phyloP scores from a whole-genome alignment of 345 rosid species.

The Microcos paniculata region DNA sequence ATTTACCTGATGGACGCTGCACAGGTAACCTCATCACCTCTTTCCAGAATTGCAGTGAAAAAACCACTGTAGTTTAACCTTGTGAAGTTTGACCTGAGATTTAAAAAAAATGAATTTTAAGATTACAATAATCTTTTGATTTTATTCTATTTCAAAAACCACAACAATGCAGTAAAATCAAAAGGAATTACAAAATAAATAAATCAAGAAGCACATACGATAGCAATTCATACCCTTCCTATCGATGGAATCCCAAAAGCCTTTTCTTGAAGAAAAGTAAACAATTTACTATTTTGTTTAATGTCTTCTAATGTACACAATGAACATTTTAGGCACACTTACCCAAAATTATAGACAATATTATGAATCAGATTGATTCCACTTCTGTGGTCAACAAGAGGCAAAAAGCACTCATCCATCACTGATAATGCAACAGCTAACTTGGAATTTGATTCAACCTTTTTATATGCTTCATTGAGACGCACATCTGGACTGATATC shows the following conservation, averaged over 20 bases:
- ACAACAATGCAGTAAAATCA: background rate
- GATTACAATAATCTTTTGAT: background rate
- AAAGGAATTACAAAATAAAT: background rate
- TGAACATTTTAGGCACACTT: conserved; percentile 29
- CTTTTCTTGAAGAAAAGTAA: conserved; percentile 10
- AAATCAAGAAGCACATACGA: background rate
- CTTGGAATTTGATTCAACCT: conserved; percentile 77
- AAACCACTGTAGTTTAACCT: conserved; percentile 76
- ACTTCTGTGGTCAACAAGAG: conserved; percentile 80
- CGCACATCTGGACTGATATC: conserved; percentile 51
- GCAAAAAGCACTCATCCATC: conserved; percentile 96
- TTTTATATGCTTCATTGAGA: conserved; percentile 44
- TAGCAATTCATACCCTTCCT: background rate
- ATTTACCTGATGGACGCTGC: conserved; percentile 88
- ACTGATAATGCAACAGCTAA: conserved; percentile 81
- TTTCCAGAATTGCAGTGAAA: conserved; percentile 75
- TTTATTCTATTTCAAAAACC: background rate
- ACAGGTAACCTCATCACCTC: conserved; percentile 76
- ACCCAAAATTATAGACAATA: conserved; percentile 86
- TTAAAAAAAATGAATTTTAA: too few relatives aligned
- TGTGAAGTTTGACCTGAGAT: conserved; percentile 79
- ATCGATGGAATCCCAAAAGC: background rate
- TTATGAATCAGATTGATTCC: conserved; percentile 85
- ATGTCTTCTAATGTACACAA: background rate
- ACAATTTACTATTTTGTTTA: background rate